Evolutionary conservation across 2,329 filamentous ascomycete species (phyloP).

Genomic region (Curvularia spicifera): DNA sequence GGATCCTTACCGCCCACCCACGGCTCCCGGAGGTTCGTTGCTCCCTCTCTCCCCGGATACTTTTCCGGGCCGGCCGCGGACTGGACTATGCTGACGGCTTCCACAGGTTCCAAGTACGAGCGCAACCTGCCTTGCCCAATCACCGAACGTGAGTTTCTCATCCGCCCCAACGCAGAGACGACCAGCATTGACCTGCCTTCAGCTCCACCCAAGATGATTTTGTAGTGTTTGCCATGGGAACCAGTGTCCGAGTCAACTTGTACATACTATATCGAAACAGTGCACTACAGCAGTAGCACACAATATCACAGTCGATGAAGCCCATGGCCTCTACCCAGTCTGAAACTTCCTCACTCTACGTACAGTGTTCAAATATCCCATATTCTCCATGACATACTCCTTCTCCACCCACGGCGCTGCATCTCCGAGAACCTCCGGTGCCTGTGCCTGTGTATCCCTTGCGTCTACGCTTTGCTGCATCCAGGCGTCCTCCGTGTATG

Average conservation of each 20-base stretch:
- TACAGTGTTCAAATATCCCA: constrained; percentile 41
- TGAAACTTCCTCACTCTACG: constrained; percentile 43
- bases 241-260: constrained; percentile 15
- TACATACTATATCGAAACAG: constrained; percentile 20
- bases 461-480: neutral
- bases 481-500: constrained; percentile 43
- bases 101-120: constrained; percentile 91
- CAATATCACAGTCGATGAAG: constrained; percentile 12
- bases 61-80: constrained; percentile 31
- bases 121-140: constrained; percentile 84
- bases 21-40: constrained; percentile 83
- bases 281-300: constrained; percentile 9
- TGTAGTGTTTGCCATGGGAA: constrained; percentile 30
- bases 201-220: constrained; percentile 48
- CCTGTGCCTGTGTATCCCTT: neutral
- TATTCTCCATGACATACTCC: constrained; percentile 25
- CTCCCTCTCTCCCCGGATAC: constrained; percentile 24
- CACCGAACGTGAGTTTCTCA: constrained; percentile 73
- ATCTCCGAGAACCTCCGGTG: neutral
- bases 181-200: constrained; percentile 20
- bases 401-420: constrained; percentile 31
- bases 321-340: constrained; percentile 12
- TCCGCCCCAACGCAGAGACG: constrained; percentile 1
- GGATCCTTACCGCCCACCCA: constrained; percentile 87
- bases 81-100: constrained; percentile 26